Evolutionary conservation across 306 rosid species (phyloP).

Genomic region (Prunus mume): DNA sequence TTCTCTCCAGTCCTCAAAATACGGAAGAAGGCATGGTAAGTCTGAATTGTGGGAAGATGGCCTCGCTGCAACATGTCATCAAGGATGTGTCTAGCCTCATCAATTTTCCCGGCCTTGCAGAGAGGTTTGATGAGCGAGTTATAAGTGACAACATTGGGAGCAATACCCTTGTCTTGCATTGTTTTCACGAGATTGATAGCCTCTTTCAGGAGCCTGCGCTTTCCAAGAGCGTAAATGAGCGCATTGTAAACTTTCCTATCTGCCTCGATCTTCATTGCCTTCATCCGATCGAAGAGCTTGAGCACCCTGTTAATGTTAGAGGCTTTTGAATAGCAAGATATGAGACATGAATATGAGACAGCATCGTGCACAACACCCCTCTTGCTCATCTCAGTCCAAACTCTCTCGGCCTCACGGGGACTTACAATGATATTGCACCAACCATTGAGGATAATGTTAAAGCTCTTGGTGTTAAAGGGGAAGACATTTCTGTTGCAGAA

Average conservation of each 20-base stretch:
- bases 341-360: conserved; percentile 67
- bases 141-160: conserved; percentile 67
- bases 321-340: conserved; percentile 78
- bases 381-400: conserved; percentile 79
- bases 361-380: conserved; percentile 66
- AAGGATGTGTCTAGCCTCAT: conserved; percentile 55
- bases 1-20: conserved; percentile 55
- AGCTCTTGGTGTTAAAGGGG: conserved; percentile 69
- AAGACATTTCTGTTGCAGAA: conserved; percentile 57
- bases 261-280: conserved; percentile 45
- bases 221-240: conserved; percentile 68
- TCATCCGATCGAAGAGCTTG: conserved; percentile 60
- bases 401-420: conserved; percentile 57
- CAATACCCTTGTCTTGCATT: conserved; percentile 62
- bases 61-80: conserved; percentile 49
- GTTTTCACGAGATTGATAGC: conserved; percentile 53
- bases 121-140: conserved; percentile 82
- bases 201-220: conserved; percentile 54
- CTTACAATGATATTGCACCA: conserved; percentile 79
- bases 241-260: conserved; percentile 85
- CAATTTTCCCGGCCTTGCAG: conserved; percentile 55
- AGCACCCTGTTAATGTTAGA: conserved; percentile 63
- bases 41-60: conserved; percentile 66
- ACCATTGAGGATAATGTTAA: conserved; percentile 83
- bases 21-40: conserved; percentile 79